These are phyloP conservation scores for Pestalotiopsis sp. DNA, from an alignment of 2,329 filamentous ascomycete genomes.

Conservation along the genomic window DNA sequence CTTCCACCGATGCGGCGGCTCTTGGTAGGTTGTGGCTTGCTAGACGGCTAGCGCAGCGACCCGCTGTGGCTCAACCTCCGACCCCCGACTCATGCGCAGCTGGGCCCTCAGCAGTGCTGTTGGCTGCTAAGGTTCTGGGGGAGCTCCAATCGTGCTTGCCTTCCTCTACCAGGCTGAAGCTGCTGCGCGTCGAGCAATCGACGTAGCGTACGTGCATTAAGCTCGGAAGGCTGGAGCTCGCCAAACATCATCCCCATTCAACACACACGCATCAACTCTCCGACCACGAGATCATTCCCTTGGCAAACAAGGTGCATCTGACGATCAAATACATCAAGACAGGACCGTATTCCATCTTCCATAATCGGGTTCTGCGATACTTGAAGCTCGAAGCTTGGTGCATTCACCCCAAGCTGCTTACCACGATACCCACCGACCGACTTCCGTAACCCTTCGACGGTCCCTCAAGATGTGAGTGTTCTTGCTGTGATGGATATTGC, in stretches of 20 bases:
- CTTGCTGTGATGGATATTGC: neutral
- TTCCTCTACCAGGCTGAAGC: constrained; percentile 2
- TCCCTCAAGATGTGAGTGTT: constrained; percentile 20
- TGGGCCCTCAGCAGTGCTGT: neutral
- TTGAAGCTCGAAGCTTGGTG: constrained; percentile 1
- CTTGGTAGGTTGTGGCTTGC: neutral
- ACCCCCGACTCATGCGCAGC: neutral
- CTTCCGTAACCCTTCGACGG: neutral
- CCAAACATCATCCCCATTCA: neutral
- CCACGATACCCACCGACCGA: neutral
- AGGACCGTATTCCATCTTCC: neutral
- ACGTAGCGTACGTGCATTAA: neutral
- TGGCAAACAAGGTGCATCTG: neutral
- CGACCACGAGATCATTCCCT: neutral
- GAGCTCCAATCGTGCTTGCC: neutral
- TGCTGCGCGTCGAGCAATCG: constrained; percentile 10
- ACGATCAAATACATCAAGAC: neutral
- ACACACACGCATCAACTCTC: neutral
- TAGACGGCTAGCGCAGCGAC: neutral
- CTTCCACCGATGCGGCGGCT: neutral
- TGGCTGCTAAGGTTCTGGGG: neutral
- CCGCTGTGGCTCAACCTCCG: constrained; percentile 9
- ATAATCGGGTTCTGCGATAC: neutral
- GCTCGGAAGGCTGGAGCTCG: constrained; percentile 13
- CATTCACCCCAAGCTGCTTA: neutral